A percentile compares a stretch with the other conserved stretches of the same genome.
These are phyloP conservation scores for Cinchona pubescens DNA, from an alignment of 257 asterid species.

Conservation along the genomic window DNA sequence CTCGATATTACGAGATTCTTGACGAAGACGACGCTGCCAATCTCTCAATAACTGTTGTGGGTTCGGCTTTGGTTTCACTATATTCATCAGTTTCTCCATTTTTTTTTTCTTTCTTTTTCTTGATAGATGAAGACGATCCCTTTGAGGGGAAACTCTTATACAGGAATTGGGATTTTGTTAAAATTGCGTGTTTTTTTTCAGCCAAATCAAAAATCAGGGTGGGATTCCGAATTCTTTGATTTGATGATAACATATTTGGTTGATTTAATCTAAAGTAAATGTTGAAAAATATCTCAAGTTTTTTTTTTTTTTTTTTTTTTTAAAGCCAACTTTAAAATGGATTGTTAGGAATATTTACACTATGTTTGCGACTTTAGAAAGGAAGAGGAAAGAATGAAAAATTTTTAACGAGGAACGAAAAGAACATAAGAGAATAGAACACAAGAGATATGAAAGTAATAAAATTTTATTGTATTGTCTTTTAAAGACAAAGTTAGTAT, in stretches of 20 bases:
- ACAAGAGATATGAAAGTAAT: no score
- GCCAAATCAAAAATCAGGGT: background rate
- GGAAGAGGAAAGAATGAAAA: no score
- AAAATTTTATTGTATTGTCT: no score
- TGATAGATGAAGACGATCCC: background rate
- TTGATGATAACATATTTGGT: background rate
- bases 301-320: background rate
- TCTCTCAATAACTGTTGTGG: slow-evolving; percentile 85
- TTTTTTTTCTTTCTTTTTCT: background rate
- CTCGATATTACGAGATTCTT: slow-evolving; percentile 84
- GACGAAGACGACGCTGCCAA: slow-evolving; percentile 98
- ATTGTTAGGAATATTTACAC: no score
- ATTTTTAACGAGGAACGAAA: no score
- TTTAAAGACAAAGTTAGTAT: no score
- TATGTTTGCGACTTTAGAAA: no score
- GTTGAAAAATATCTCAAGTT: no score
- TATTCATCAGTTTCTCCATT: slow-evolving; percentile 76
- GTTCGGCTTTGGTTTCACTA: slow-evolving; percentile 78
- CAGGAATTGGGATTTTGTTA: background rate
- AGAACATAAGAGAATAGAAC: no score
- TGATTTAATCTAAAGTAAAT: no score
- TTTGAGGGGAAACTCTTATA: no score
- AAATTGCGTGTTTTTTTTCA: slow-evolving; percentile 1
- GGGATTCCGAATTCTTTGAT: background rate
- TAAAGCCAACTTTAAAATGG: background rate